Base-by-base conservation (phyloP, 179 eudicot species). In the Amaranthus tricolor region DNA sequence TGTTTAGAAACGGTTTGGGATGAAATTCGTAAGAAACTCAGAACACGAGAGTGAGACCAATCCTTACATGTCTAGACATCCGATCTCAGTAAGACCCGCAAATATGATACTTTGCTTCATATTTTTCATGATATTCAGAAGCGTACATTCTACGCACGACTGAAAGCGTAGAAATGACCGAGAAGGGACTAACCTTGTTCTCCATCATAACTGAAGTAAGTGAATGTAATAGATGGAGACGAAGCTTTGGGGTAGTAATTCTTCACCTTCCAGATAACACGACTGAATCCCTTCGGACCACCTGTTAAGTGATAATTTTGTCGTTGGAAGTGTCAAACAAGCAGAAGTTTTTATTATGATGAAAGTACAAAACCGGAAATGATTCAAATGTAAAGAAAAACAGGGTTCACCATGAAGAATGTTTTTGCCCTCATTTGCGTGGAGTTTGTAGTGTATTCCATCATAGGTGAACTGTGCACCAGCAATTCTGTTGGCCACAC, bases 401-500 rank as follows among this genome's bases (percentile, higher is more conserved):
- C n/a, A 5, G 47, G 50, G 17, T 21, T 66, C 77, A 93, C 98
- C 98, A 77, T 93, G 98, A 77, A 91, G 90, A 24, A 69, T 93
- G 84, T 87, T 91, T 47, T 76, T 77, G n/a, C 85, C 84, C 21
- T 89, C 93, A 66, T 93, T 93, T 45, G 97, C 78, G 16, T 68
- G 73, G 16, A 93, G 88, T 71, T 86, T 88, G 69, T 93, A 91
- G 5, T 6, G 63, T 49, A 58, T 85, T n/a, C 95, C 95, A n/a
- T 93, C 80, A 20, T 91, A 79, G 9, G 86, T 83, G 66, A 83
- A 93, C 53, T 87, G 72, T 31, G 98, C 98, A 64, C 89, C 93
- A 48, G 77, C 90, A 31, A 93, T 93, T 76, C 97, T 84, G 80
- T 93, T 93, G 49, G 98, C 98, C 49, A 91, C 95, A 43, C 97